Conservation (phyloP, 371 early-diverging fungal genomes). For the Mortierella sp. region DNA sequence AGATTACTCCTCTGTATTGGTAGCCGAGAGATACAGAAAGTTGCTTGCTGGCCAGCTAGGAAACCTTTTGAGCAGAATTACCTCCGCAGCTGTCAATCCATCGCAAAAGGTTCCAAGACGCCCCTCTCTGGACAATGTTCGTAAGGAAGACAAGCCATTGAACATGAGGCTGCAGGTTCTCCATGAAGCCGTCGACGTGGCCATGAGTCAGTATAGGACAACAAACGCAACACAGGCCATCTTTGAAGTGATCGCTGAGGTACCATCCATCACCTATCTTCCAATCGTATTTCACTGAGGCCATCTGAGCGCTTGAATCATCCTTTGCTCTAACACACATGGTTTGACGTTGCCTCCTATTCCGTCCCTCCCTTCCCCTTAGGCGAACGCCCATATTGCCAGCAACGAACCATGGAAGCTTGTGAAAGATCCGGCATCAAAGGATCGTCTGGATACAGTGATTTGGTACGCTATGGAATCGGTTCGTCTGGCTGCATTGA, state of each 20-base stretch:
- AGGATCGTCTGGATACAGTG: conserved; percentile 65
- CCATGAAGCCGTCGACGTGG: conserved; percentile 54
- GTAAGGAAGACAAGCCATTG: conserved; percentile 55
- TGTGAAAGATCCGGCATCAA: conserved; percentile 55
- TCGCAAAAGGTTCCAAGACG: conserved; percentile 56
- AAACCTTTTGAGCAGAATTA: conserved; percentile 82
- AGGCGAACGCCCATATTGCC: conserved; percentile 82
- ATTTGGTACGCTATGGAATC: conserved; percentile 83
- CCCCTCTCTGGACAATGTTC: conserved; percentile 22
- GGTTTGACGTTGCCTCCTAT: too few relatives aligned
- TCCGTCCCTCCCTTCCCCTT: not conserved
- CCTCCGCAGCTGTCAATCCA: conserved; percentile 68
- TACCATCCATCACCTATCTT: too few relatives aligned
- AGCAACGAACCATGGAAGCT: conserved; percentile 86
- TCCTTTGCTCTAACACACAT: too few relatives aligned
- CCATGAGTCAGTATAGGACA: conserved; percentile 49
- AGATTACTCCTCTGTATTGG: conserved; percentile 80
- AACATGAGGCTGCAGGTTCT: conserved; percentile 52
- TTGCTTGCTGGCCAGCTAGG: conserved; percentile 89
- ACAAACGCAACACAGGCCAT: conserved; percentile 62
- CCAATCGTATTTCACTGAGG: too few relatives aligned
- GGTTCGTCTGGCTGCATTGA: conserved; percentile 75
- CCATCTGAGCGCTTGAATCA: too few relatives aligned
- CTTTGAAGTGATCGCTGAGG: conserved; percentile 67
- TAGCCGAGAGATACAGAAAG: conserved; percentile 77